phyloP scores from a whole-genome alignment of 2,329 filamentous ascomycete genomes.

The Alternaria sp. region DNA sequence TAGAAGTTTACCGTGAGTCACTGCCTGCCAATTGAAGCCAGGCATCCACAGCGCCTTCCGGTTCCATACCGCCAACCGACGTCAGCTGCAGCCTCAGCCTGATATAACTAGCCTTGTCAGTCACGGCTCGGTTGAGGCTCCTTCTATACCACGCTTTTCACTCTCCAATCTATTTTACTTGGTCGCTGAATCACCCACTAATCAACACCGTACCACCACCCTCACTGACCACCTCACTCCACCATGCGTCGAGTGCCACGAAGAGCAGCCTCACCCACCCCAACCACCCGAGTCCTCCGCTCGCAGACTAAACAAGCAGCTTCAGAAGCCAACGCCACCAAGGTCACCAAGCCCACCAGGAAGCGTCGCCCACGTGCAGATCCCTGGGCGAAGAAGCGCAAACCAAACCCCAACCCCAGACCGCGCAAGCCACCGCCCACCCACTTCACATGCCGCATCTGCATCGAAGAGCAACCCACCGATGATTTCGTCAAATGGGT shows the following conservation, averaged over 20 bases:
- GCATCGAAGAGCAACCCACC: conserved; percentile 22
- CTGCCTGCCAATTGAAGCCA: background rate
- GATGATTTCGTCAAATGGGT: conserved; percentile 29
- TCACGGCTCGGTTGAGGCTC: background rate
- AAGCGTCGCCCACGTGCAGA: conserved; percentile 20
- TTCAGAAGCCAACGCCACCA: background rate
- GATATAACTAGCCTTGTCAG: background rate
- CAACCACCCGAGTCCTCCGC: conserved; percentile 15
- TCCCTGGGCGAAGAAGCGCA: conserved; percentile 31
- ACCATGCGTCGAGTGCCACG: background rate
- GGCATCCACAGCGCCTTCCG: background rate
- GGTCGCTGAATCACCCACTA: background rate
- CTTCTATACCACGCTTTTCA: background rate
- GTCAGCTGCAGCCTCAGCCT: conserved; percentile 7
- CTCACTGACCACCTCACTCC: background rate
- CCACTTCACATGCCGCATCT: conserved; percentile 35
- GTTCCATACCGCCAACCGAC: background rate
- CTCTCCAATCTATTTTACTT: background rate
- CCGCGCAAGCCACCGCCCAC: conserved; percentile 17
- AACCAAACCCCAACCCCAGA: conserved; percentile 14
- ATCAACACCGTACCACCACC: background rate
- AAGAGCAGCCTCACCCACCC: background rate
- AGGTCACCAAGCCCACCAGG: conserved; percentile 2
- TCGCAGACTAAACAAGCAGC: conserved; percentile 14
- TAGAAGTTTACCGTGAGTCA: background rate